phyloP scores from a whole-genome alignment of 306 rosid species.

The Glycine tomentella region DNA sequence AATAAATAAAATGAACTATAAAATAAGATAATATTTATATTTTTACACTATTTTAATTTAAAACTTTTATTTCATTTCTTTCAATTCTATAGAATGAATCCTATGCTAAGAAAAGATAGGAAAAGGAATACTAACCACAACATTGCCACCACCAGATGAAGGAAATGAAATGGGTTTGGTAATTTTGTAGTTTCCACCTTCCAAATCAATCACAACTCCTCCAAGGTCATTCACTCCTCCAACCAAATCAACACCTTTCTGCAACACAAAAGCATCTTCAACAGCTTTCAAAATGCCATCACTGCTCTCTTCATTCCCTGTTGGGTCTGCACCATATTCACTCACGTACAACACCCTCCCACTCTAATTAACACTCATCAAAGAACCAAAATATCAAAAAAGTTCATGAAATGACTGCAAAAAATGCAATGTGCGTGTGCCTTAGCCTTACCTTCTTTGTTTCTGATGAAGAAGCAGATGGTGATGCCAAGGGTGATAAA shows the following conservation, averaged over 20 bases:
- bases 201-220: slow-evolving; percentile 66
- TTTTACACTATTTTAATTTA: too few species aligned
- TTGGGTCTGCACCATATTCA: slow-evolving; percentile 77
- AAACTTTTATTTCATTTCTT: too few species aligned
- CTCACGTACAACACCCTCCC: slow-evolving; percentile 58
- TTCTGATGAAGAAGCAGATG: too few species aligned
- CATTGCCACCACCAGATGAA: slow-evolving; percentile 58
- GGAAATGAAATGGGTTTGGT: slow-evolving; percentile 67
- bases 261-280: slow-evolving; percentile 56
- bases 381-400: background rate
- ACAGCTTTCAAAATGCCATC: slow-evolving; percentile 58
- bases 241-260: slow-evolving; percentile 53
- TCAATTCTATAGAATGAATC: too few species aligned
- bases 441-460: slow-evolving; percentile 34
- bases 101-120: too few species aligned
- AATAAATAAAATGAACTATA: too few species aligned
- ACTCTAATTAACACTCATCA: background rate
- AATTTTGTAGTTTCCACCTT: slow-evolving; percentile 70
- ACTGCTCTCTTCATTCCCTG: slow-evolving; percentile 61
- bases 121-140: slow-evolving; percentile 54
- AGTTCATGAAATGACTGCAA: background rate
- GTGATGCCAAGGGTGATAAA: background rate
- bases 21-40: too few species aligned
- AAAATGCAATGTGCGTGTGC: too few species aligned
- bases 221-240: slow-evolving; percentile 70